A percentile compares a stretch with the other conserved stretches of the same genome.
Evolutionary conservation across 306 rosid species (phyloP).

Genomic region (Trifolium pratense): DNA sequence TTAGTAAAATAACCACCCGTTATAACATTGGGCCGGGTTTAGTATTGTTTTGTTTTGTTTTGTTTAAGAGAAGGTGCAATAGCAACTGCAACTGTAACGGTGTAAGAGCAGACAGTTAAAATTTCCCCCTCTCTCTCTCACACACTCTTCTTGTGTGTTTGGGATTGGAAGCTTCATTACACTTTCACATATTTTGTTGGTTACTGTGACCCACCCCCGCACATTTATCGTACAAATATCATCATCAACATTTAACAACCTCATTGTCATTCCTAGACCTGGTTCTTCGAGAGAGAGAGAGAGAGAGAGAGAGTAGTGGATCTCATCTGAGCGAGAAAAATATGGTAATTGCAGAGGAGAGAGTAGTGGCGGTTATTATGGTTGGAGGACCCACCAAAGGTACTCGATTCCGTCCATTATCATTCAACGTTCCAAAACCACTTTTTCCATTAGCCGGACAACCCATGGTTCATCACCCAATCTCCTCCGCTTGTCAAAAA

Average conservation of each 20-base stretch:
- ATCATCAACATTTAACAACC: background rate
- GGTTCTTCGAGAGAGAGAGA: too few species aligned
- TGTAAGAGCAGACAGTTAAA: background rate
- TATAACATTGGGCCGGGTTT: too few species aligned
- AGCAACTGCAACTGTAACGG: background rate
- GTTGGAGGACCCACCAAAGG: constrained; percentile 99
- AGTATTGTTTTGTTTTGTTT: too few species aligned
- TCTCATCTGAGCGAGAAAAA: background rate
- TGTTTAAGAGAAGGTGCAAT: background rate
- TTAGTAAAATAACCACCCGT: too few species aligned
- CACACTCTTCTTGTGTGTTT: background rate
- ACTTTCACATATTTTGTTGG: constrained; percentile 31
- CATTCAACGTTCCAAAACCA: constrained; percentile 90
- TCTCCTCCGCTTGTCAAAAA: constrained; percentile 92
- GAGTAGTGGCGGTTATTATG: constrained; percentile 93
- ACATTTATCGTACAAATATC: background rate
- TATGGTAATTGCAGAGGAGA: constrained; percentile 75
- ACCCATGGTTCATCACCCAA: constrained; percentile 97
- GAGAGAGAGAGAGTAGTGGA: too few species aligned
- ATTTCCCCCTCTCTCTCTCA: background rate
- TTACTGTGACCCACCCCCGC: background rate
- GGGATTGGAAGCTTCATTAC: constrained; percentile 28
- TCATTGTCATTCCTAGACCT: background rate
- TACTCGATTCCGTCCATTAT: constrained; percentile 93
- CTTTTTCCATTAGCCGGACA: constrained; percentile 97